Evolutionary conservation across 495 filamentous ascomycete genomes (phyloP).

Genomic region (Penicillium coprophilum): DNA sequence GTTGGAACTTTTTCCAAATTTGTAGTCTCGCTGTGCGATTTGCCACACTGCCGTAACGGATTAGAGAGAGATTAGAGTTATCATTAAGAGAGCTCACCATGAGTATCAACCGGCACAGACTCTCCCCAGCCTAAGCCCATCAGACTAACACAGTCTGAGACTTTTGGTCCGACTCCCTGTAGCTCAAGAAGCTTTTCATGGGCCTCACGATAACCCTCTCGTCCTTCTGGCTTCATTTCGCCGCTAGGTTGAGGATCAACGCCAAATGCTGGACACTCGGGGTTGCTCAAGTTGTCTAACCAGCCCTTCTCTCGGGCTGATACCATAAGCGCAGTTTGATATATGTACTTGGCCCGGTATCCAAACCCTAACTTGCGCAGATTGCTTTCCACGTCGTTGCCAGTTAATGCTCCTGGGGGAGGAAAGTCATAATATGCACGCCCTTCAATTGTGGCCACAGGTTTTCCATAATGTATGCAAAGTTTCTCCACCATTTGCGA

Average conservation of each 20-base stretch:
- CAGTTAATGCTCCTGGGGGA: constrained; percentile 64
- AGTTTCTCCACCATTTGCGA: constrained; percentile 95
- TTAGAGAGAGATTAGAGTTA: neutral
- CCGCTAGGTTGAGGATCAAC: constrained; percentile 40
- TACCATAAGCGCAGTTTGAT: constrained; percentile 77
- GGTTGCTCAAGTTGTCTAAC: constrained; percentile 74
- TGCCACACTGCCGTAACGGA: constrained; percentile 71
- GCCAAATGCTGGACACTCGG: constrained; percentile 64
- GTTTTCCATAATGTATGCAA: constrained; percentile 77
- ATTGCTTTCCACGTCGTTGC: constrained; percentile 67
- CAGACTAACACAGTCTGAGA: constrained; percentile 92
- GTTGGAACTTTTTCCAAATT: constrained; percentile 79
- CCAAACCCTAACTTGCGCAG: constrained; percentile 87
- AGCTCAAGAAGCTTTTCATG: constrained; percentile 77
- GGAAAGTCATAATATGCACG: constrained; percentile 88
- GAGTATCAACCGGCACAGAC: constrained; percentile 92
- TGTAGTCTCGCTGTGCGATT: constrained; percentile 94
- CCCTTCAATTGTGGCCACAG: constrained; percentile 67
- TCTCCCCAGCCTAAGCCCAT: constrained; percentile 99
- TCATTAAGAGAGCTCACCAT: constrained; percentile 52
- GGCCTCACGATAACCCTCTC: constrained; percentile 72
- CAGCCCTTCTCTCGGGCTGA: constrained; percentile 65
- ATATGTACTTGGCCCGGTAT: constrained; percentile 89
- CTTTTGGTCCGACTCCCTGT: constrained; percentile 91
- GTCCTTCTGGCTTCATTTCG: constrained; percentile 56